phyloP scores from a whole-genome alignment of 2,329 filamentous ascomycete genomes.

The Fusarium paranaense region DNA sequence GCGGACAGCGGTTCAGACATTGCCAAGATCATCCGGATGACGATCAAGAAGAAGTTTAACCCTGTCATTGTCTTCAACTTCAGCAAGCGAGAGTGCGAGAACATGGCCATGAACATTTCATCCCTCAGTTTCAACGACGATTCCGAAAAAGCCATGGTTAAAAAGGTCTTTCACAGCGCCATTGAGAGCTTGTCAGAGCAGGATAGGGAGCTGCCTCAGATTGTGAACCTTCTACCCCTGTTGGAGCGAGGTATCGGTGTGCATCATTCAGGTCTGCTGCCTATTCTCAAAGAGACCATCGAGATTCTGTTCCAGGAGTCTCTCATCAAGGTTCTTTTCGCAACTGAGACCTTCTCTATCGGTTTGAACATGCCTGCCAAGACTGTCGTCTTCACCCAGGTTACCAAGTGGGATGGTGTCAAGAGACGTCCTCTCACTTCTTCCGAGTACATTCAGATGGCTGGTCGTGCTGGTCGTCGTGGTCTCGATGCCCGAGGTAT shows the following conservation, averaged over 20 bases:
- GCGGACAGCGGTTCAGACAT: slow-evolving; percentile 82
- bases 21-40: slow-evolving; percentile 98
- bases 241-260: slow-evolving; percentile 93
- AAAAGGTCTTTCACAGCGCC: slow-evolving; percentile 92
- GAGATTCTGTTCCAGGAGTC: slow-evolving; percentile 99
- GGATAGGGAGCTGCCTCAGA: slow-evolving; percentile 89
- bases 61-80: slow-evolving; percentile 99
- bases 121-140: slow-evolving; percentile 95
- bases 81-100: slow-evolving; percentile 96
- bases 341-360: slow-evolving; percentile 98
- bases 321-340: slow-evolving; percentile 96
- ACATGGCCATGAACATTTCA: slow-evolving; percentile 87
- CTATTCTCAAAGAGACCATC: slow-evolving; percentile 97
- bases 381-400: slow-evolving; percentile 98
- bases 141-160: slow-evolving; percentile 93
- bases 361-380: slow-evolving; percentile 99
- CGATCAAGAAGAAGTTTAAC: slow-evolving; percentile 97
- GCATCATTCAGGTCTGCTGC: slow-evolving; percentile 94
- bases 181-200: slow-evolving; percentile 93
- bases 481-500: slow-evolving; percentile 98
- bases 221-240: slow-evolving; percentile 88
- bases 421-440: slow-evolving; percentile 86
- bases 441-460: slow-evolving; percentile 99
- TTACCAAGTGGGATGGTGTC: slow-evolving; percentile 93
- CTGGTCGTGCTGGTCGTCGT: slow-evolving; percentile 93